Conservation (phyloP, 352 stramenopile species). For the Aphanomyces invadans region DNA sequence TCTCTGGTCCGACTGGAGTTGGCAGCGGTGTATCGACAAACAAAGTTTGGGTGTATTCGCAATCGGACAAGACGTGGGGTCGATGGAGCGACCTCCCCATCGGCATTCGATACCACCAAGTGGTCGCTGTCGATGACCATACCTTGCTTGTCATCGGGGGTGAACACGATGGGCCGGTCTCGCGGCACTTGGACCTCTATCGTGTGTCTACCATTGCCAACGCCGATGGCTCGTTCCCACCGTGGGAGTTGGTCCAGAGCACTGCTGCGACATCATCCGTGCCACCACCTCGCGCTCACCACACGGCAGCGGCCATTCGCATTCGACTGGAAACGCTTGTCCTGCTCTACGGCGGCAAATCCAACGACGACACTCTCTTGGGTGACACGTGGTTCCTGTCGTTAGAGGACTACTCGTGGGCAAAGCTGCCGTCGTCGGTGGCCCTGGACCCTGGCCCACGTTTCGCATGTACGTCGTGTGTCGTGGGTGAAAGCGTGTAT, state of each 20-base stretch:
- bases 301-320: conserved; percentile 53
- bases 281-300: conserved; percentile 54
- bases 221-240: conserved; percentile 55
- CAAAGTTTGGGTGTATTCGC: conserved; percentile 64
- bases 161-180: conserved; percentile 57
- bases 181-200: conserved; percentile 81
- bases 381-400: conserved; percentile 79
- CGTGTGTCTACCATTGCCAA: conserved; percentile 52
- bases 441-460: conserved; percentile 68
- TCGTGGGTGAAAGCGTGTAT: conserved; percentile 78
- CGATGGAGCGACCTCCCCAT: conserved; percentile 78
- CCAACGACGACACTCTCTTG: conserved; percentile 57
- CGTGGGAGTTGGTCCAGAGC: conserved; percentile 69
- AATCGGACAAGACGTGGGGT: conserved; percentile 50
- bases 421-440: conserved; percentile 54
- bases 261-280: conserved; percentile 47
- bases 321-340: conserved; percentile 71
- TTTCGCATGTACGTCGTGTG: conserved; percentile 50
- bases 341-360: conserved; percentile 77
- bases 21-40: conserved; percentile 33
- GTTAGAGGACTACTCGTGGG: conserved; percentile 75
- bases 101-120: conserved; percentile 67
- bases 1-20: conserved; percentile 19
- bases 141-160: conserved; percentile 78
- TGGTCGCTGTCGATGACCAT: conserved; percentile 56